Evolutionary conservation across 176 grass and related monocot species (phyloP).

Genomic region (Cocos nucifera): DNA sequence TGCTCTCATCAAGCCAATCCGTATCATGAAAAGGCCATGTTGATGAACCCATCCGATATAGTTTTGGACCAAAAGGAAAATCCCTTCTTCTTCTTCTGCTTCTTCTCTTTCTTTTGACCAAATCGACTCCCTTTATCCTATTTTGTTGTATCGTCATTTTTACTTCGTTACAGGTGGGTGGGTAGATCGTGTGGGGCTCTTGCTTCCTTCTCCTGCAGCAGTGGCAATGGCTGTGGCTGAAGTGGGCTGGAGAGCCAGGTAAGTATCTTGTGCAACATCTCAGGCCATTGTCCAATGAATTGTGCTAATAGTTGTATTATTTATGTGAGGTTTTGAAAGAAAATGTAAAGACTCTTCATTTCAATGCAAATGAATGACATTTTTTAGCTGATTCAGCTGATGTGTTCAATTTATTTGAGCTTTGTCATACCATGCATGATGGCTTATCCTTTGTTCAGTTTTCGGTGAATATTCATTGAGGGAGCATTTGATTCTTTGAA

Average conservation of each 20-base stretch:
- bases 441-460: too few species aligned
- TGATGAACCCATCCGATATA: constrained; percentile 12
- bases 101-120: not conserved
- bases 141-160: not conserved
- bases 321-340: too few species aligned
- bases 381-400: too few species aligned
- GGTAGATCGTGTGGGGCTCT: not conserved
- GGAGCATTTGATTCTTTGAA: too few species aligned
- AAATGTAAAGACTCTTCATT: too few species aligned
- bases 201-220: constrained; percentile 13
- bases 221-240: constrained; percentile 12
- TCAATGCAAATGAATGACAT: too few species aligned
- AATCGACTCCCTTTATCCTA: not conserved
- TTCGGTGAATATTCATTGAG: too few species aligned
- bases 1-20: constrained; percentile 63
- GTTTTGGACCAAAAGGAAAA: not conserved
- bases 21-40: constrained; percentile 56
- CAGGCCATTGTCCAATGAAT: not conserved
- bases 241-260: constrained; percentile 18
- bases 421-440: too few species aligned
- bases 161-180: constrained; percentile 11
- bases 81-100: too few species aligned
- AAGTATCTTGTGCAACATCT: constrained; percentile 2
- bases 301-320: too few species aligned
- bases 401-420: too few species aligned